Evolutionary conservation across 176 grass and related monocot genomes (phyloP), one percentile per base, ranked within the genome.

Genomic region (Aegilops speltoides): DNA sequence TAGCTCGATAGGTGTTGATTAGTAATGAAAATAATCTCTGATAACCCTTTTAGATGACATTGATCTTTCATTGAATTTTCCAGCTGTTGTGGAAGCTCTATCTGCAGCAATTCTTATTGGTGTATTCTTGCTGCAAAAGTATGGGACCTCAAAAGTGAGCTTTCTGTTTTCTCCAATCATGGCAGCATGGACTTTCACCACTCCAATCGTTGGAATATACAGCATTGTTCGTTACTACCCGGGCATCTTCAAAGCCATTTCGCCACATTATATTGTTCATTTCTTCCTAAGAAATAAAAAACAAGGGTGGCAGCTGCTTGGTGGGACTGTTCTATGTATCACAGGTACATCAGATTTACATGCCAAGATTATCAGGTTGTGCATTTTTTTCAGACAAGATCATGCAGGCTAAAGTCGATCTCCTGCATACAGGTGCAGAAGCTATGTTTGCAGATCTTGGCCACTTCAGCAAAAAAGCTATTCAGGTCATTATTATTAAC

Each of bases 401-500:
- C 50, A 40, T 57, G 67, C 56, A 67, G 14, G 15, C 33, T 75
- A 72, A 50, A 72, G 67, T 59, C 8, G 0, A 31, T 59, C 3
- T 89, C 57, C 74, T 78, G 0, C 67, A 20, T 81, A 76, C 74
- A 97, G 95, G 95, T 88, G 87, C 91, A 28, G 95, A 97, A 87
- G 93, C 93, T 72, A 97, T 97, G 95, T 91, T 97, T 85, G 95
- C 89, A 62, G 93, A 97, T 85, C 92, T 97, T 68, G 95, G 93
- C 33, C 95, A 97, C 85, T 95, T 95, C 83, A 93, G 90, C 87
- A 97, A 90, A 86, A 90, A 87, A 40, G 70, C 91, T 56, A 95
- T 97, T 88, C 91, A 97, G 93, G 95, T 97, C 80, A 64, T 48
- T 54, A 48, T 64, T 28, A 63, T 71, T 31, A 60, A 48, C 43